Evolutionary conservation across 495 filamentous ascomycete species (phyloP).

Genomic region (Hyaloscypha variabilis): DNA sequence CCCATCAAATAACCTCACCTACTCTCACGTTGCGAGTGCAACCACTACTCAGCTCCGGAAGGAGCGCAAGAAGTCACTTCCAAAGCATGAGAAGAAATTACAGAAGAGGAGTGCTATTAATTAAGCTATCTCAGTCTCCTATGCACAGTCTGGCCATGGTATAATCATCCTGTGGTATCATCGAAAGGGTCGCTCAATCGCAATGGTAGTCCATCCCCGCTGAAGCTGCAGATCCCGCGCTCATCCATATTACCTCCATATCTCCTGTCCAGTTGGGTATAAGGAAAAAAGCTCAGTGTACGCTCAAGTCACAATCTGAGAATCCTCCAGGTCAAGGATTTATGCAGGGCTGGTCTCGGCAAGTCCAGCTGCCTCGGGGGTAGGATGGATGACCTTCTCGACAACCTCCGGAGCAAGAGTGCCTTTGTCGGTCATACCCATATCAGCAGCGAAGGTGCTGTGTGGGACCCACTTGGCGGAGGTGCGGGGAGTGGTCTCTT

Average conservation of each 20-base stretch:
- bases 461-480: slow-evolving; percentile 73
- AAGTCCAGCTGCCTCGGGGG: neutral
- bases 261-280: neutral
- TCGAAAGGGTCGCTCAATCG: neutral
- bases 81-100: neutral
- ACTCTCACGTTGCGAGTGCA: neutral
- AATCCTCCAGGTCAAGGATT: neutral
- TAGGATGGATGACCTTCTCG: slow-evolving; percentile 10
- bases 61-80: neutral
- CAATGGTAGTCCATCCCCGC: neutral
- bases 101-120: neutral
- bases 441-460: slow-evolving; percentile 67
- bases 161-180: neutral
- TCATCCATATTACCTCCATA: neutral
- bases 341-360: slow-evolving; percentile 7
- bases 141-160: neutral
- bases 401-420: slow-evolving; percentile 5
- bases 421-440: slow-evolving; percentile 36
- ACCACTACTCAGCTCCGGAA: too few relatives aligned
- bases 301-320: slow-evolving; percentile 5
- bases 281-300: neutral
- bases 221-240: neutral
- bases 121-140: slow-evolving; percentile 11
- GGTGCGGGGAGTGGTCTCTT: slow-evolving; percentile 72
- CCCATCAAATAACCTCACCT: too few relatives aligned